Conservation (phyloP, 495 filamentous ascomycete genomes). For the Podospora appendiculata region DNA sequence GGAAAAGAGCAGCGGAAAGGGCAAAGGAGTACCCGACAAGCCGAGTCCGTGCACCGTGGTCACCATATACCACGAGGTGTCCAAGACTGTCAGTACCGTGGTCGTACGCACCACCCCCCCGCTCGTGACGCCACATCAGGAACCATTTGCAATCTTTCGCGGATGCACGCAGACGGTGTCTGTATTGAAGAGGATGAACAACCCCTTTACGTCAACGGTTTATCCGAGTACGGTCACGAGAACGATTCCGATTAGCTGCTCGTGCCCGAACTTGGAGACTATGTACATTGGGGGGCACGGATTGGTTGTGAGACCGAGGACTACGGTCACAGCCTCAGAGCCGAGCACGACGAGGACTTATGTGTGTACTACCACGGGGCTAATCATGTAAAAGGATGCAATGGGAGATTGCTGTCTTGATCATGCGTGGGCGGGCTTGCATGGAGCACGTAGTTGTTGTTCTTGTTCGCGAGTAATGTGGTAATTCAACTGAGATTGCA, state of each 20-base stretch:
- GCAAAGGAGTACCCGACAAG: not conserved
- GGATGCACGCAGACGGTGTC: slow-evolving; percentile 9
- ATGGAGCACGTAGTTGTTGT: too few species aligned
- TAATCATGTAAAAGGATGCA: too few species aligned
- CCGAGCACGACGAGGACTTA: slow-evolving; percentile 1
- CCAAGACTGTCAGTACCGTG: too few species aligned
- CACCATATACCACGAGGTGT: slow-evolving; percentile 2
- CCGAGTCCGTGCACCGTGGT: slow-evolving; percentile 3
- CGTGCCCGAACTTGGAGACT: slow-evolving; percentile 3
- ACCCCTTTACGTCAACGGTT: not conserved
- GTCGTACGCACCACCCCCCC: too few species aligned
- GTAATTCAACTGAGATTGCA: too few species aligned
- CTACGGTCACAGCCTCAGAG: not conserved
- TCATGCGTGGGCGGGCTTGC: too few species aligned
- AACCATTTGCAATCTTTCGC: not conserved
- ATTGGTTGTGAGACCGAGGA: not conserved
- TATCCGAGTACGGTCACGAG: slow-evolving; percentile 2
- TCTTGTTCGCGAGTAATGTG: too few species aligned
- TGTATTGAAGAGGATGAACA: slow-evolving; percentile 1
- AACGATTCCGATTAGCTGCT: slow-evolving; percentile 1
- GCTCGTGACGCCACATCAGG: not conserved
- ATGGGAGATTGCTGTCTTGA: too few species aligned
- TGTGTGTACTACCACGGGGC: not conserved
- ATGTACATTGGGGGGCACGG: slow-evolving; percentile 2
- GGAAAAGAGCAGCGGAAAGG: not conserved